phyloP scores from a whole-genome alignment of 1,284 basidiomycete genomes.

The Austroboletus niveus region DNA sequence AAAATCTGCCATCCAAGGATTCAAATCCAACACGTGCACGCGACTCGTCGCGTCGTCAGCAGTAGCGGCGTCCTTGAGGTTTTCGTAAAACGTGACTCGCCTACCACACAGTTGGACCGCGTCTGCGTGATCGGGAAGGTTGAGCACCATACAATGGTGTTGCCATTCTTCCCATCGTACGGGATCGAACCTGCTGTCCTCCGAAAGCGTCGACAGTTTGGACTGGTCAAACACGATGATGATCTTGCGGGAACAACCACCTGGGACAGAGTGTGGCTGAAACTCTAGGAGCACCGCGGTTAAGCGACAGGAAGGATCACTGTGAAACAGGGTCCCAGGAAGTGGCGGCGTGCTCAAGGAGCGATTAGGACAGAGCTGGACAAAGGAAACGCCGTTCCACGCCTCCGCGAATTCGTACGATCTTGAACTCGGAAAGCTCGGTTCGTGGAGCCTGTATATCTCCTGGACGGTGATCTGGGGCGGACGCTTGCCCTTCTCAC shows the following conservation, averaged over 20 bases:
- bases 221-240: slow-evolving; percentile 32
- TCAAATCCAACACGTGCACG: slow-evolving; percentile 32
- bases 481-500: slow-evolving; percentile 31
- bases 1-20: slow-evolving; percentile 26
- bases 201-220: slow-evolving; percentile 12
- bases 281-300: slow-evolving; percentile 31
- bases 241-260: slow-evolving; percentile 33
- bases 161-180: slow-evolving; percentile 36
- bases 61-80: slow-evolving; percentile 13
- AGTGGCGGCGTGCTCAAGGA: slow-evolving; percentile 14
- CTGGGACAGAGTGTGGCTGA: slow-evolving; percentile 24
- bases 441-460: slow-evolving; percentile 13
- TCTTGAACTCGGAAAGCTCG: slow-evolving; percentile 13
- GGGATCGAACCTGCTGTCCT: slow-evolving; percentile 14
- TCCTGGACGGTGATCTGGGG: slow-evolving; percentile 31
- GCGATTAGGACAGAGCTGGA: slow-evolving; percentile 33
- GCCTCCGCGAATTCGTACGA: slow-evolving; percentile 33
- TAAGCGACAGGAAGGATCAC: slow-evolving; percentile 27
- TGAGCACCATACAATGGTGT: slow-evolving; percentile 32
- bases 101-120: slow-evolving; percentile 31
- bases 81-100: slow-evolving; percentile 34
- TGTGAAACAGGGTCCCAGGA: slow-evolving; percentile 30
- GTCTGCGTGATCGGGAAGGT: slow-evolving; percentile 32
- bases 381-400: slow-evolving; percentile 28
- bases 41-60: slow-evolving; percentile 18